Evolutionary conservation across 2,329 filamentous ascomycete species (phyloP).

Genomic region (Microcyclosporella mali): DNA sequence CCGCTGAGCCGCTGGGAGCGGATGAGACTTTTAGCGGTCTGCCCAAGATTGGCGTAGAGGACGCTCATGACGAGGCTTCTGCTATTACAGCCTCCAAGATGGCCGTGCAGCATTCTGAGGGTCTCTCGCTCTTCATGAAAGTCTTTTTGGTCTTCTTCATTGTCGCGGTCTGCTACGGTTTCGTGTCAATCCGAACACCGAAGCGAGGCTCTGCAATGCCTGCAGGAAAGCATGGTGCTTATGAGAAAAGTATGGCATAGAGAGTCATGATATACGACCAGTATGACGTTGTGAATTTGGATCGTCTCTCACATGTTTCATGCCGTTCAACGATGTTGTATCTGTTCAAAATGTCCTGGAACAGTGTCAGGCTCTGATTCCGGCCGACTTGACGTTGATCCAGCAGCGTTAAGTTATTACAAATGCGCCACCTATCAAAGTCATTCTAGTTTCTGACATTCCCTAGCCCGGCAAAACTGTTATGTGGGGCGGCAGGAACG

Average conservation of each 20-base stretch:
- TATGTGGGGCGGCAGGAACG: no score
- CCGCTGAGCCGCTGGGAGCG: constrained; percentile 36
- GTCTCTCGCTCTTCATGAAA: constrained; percentile 41
- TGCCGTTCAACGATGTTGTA: no score
- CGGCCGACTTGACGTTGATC: no score
- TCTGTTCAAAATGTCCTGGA: no score
- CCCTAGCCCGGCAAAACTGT: no score
- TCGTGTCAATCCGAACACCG: constrained; percentile 18
- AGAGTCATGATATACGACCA: background rate
- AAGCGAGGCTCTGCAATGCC: constrained; percentile 8
- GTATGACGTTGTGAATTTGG: no score
- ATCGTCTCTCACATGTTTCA: no score
- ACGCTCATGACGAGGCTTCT: constrained; percentile 10
- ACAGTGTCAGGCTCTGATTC: no score
- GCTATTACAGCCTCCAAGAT: constrained; percentile 16
- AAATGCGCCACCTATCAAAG: no score
- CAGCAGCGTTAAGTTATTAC: no score
- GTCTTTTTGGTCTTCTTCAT: constrained; percentile 40
- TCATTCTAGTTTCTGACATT: no score
- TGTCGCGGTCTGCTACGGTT: constrained; percentile 35
- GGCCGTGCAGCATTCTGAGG: constrained; percentile 21
- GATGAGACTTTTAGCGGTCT: constrained; percentile 30
- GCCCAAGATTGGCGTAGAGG: constrained; percentile 11
- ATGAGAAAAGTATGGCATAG: constrained; percentile 20
- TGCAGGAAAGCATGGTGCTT: constrained; percentile 23